Evolutionary conservation across 805 yeast species (phyloP).

Genomic region (Metschnikowia aberdeeniae): DNA sequence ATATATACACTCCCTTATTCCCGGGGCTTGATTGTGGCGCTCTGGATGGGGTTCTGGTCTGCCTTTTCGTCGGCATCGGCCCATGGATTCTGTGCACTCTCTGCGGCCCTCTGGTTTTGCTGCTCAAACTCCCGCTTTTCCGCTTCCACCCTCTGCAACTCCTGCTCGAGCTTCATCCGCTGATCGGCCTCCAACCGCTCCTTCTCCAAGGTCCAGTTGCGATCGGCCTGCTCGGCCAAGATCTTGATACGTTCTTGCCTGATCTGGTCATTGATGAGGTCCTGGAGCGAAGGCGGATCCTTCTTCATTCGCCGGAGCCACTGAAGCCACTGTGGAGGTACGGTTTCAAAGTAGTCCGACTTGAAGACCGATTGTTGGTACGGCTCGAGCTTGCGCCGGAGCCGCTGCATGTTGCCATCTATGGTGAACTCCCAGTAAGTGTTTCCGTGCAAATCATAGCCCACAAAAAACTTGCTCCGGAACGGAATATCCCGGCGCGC

Average conservation of each 20-base stretch:
- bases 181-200: conserved; percentile 31
- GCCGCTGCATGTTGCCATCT: conserved; percentile 47
- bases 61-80: conserved; percentile 29
- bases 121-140: conserved; percentile 12
- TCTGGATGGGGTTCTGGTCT: conserved; percentile 30
- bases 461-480: conserved; percentile 63
- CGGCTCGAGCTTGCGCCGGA: conserved; percentile 65
- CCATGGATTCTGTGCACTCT: conserved; percentile 27
- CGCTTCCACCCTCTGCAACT: conserved; percentile 22
- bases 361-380: conserved; percentile 42
- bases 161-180: conserved; percentile 26
- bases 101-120: neutral
- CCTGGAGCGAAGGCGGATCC: conserved; percentile 58
- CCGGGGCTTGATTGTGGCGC: conserved; percentile 38
- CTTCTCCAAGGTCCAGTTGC: conserved; percentile 38
- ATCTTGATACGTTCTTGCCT: conserved; percentile 52
- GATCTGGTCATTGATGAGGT: conserved; percentile 53
- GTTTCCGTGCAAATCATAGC: conserved; percentile 79
- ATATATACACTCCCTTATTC: conserved; percentile 9
- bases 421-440: conserved; percentile 79
- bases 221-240: conserved; percentile 46
- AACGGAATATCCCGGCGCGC: conserved; percentile 64
- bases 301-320: conserved; percentile 70
- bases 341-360: conserved; percentile 55
- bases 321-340: conserved; percentile 73